These are phyloP conservation scores for Claviceps pazoutovae DNA, from an alignment of 2,329 filamentous ascomycete species.

Conservation along the genomic window DNA sequence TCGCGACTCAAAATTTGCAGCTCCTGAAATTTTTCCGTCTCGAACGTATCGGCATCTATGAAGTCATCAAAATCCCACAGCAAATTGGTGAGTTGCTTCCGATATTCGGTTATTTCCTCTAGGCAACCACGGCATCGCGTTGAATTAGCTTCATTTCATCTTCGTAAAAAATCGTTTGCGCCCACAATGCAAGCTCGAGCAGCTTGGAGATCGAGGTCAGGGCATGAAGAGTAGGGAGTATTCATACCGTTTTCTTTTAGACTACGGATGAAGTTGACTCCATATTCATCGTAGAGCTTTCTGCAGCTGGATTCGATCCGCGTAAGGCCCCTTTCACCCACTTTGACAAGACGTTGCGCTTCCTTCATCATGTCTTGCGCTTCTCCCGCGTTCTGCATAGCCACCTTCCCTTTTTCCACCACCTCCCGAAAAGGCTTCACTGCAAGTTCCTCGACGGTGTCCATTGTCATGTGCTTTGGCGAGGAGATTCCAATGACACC, in stretches of 20 bases:
- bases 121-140: neutral
- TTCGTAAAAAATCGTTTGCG: neutral
- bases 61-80: conserved; percentile 46
- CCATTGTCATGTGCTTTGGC: conserved; percentile 16
- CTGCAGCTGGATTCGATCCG: conserved; percentile 37
- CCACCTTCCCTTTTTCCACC: conserved; percentile 34
- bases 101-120: conserved; percentile 37
- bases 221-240: neutral
- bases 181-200: neutral
- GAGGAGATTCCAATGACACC: neutral
- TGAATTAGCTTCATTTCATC: neutral
- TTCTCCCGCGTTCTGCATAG: conserved; percentile 32
- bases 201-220: neutral
- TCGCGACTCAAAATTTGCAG: conserved; percentile 34
- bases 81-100: conserved; percentile 33
- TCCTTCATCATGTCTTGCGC: conserved; percentile 34
- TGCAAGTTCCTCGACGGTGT: conserved; percentile 29
- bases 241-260: conserved; percentile 39
- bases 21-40: conserved; percentile 33
- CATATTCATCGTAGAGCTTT: conserved; percentile 34
- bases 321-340: conserved; percentile 35
- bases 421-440: conserved; percentile 38
- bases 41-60: conserved; percentile 34
- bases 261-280: conserved; percentile 33
- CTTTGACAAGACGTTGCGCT: conserved; percentile 31